These are phyloP conservation scores for Litsea cubeba DNA, from an alignment of 164 flowering plant genomes.

Conservation along the genomic window DNA sequence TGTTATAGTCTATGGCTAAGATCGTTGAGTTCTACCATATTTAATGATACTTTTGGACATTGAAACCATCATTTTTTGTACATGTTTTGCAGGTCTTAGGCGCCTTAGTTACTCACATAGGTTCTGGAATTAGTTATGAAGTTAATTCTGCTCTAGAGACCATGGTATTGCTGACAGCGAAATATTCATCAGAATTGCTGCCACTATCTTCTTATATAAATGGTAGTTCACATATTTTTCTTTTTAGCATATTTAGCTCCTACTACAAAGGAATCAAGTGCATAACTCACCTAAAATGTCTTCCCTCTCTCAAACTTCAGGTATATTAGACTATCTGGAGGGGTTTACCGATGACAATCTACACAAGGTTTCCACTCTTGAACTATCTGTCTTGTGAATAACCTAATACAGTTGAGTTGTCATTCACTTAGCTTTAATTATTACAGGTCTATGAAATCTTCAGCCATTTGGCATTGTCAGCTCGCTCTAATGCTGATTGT, in stretches of 20 bases:
- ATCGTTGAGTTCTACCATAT: neutral
- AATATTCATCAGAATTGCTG: slow-evolving; percentile 50
- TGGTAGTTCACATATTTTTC: slow-evolving; percentile 33
- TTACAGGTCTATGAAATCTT: slow-evolving; percentile 76
- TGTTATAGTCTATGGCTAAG: no score
- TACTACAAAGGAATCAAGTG: neutral
- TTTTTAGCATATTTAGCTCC: neutral
- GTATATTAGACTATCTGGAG: slow-evolving; percentile 81
- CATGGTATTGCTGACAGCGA: slow-evolving; percentile 53
- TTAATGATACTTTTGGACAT: neutral
- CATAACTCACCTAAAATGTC: slow-evolving; percentile 1
- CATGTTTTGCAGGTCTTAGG: slow-evolving; percentile 56
- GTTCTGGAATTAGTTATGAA: slow-evolving; percentile 66
- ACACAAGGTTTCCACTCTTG: slow-evolving; percentile 40
- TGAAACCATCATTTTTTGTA: neutral
- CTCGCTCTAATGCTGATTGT: slow-evolving; percentile 36
- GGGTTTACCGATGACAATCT: slow-evolving; percentile 57
- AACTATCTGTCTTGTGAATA: neutral
- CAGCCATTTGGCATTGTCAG: slow-evolving; percentile 53
- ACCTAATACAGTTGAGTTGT: neutral
- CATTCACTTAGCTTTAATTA: neutral
- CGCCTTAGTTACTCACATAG: slow-evolving; percentile 66
- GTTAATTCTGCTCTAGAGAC: slow-evolving; percentile 70
- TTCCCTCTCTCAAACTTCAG: slow-evolving; percentile 26
- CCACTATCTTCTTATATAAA: slow-evolving; percentile 58